These are phyloP conservation scores for Parasitella parasitica DNA, from an alignment of 371 early-diverging fungal genomes.

Conservation along the genomic window DNA sequence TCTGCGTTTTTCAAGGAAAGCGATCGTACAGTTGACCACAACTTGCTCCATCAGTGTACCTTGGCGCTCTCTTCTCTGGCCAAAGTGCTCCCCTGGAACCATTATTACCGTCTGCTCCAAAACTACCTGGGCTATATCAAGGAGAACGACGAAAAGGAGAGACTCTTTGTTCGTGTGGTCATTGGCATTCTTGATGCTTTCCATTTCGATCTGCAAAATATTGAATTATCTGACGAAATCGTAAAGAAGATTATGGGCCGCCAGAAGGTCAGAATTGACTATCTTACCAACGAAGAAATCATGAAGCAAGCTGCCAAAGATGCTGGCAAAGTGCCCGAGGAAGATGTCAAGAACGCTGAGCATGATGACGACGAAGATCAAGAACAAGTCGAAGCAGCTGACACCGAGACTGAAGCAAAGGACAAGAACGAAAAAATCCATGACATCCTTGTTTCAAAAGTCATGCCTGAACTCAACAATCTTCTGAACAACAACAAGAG, in stretches of 20 bases:
- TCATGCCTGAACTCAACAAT: slow-evolving; percentile 80
- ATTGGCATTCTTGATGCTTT: slow-evolving; percentile 85
- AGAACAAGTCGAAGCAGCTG: slow-evolving; percentile 1
- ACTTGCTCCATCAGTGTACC: slow-evolving; percentile 80
- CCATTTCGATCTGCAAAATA: slow-evolving; percentile 79
- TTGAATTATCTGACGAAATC: slow-evolving; percentile 49
- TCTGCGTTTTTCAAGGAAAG: slow-evolving; percentile 82
- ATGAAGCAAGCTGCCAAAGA: slow-evolving; percentile 34
- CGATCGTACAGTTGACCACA: slow-evolving; percentile 67
- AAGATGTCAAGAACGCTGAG: slow-evolving; percentile 13
- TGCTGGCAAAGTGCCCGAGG: slow-evolving; percentile 24
- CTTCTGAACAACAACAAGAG: slow-evolving; percentile 66
- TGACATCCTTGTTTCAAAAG: slow-evolving; percentile 60
- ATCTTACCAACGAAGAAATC: slow-evolving; percentile 35
- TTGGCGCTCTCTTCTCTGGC: slow-evolving; percentile 71
- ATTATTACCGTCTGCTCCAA: slow-evolving; percentile 77
- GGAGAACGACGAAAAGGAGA: slow-evolving; percentile 69
- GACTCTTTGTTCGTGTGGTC: slow-evolving; percentile 75
- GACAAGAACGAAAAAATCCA: slow-evolving; percentile 64
- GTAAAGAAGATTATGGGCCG: slow-evolving; percentile 40
- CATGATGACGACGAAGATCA: slow-evolving; percentile 21
- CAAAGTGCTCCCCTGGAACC: slow-evolving; percentile 74
- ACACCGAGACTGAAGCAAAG: slow-evolving; percentile 25
- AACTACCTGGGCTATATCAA: slow-evolving; percentile 68
- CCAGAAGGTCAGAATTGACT: slow-evolving; percentile 48